These are phyloP conservation scores for Pseudogymnoascus sp. DNA, from an alignment of 2,329 filamentous ascomycete genomes.

Conservation along the genomic window DNA sequence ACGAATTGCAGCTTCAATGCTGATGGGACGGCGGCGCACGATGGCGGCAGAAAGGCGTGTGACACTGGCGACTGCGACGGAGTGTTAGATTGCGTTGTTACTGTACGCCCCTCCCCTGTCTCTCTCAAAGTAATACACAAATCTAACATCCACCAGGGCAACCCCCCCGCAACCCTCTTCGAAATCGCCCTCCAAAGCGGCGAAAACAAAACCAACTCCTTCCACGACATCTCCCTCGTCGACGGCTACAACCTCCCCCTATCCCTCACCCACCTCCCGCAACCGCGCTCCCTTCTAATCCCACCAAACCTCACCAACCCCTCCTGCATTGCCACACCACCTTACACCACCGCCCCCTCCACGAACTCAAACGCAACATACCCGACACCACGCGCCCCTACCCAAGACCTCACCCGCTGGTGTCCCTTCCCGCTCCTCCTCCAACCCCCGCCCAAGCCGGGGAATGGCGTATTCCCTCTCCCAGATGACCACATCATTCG, in stretches of 20 bases:
- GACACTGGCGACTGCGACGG: slow-evolving; percentile 70
- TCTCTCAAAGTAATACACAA: background rate
- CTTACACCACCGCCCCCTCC: slow-evolving; percentile 43
- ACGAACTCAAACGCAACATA: slow-evolving; percentile 58
- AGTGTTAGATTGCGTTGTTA: slow-evolving; percentile 59
- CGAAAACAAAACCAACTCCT: slow-evolving; percentile 53
- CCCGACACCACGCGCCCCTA: slow-evolving; percentile 57
- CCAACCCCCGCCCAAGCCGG: slow-evolving; percentile 59
- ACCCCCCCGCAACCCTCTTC: slow-evolving; percentile 67
- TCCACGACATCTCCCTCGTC: slow-evolving; percentile 79
- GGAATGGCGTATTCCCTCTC: slow-evolving; percentile 73
- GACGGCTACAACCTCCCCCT: slow-evolving; percentile 78
- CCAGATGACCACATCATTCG: slow-evolving; percentile 67
- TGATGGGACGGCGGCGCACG: slow-evolving; percentile 48
- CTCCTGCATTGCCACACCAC: slow-evolving; percentile 65
- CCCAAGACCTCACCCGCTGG: slow-evolving; percentile 51
- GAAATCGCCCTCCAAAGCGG: slow-evolving; percentile 73
- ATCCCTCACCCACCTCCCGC: slow-evolving; percentile 54
- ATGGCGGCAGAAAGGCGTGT: slow-evolving; percentile 52
- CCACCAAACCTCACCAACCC: slow-evolving; percentile 71
- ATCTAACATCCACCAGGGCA: slow-evolving; percentile 44
- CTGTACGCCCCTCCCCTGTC: slow-evolving; percentile 43
- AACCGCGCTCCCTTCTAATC: slow-evolving; percentile 53
- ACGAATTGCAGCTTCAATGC: slow-evolving; percentile 75
- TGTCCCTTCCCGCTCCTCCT: slow-evolving; percentile 75